These are phyloP conservation scores for Funneliformis geosporum DNA, from an alignment of 192 early-diverging fungal genomes.

Conservation along the genomic window DNA sequence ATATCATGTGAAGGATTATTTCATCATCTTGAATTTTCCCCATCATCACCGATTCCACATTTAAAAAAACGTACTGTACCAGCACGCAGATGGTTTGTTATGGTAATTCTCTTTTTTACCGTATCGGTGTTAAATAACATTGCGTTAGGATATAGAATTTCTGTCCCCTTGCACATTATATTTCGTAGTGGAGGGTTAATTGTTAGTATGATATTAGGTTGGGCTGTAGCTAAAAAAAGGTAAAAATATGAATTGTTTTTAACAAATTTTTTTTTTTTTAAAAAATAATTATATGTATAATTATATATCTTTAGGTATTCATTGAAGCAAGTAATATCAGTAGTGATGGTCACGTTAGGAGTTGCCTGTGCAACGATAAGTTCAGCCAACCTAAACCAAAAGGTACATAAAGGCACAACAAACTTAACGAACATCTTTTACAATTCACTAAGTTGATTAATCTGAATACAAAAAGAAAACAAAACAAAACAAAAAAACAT, in stretches of 20 bases:
- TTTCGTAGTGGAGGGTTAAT: slow-evolving; percentile 84
- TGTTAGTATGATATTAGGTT: slow-evolving; percentile 79
- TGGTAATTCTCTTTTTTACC: slow-evolving; percentile 77
- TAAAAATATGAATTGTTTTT: slow-evolving; percentile 34
- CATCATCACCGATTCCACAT: slow-evolving; percentile 42
- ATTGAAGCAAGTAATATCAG: slow-evolving; percentile 54
- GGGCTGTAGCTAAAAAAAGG: slow-evolving; percentile 63
- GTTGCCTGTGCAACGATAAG: slow-evolving; percentile 71
- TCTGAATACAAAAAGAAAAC: not conserved
- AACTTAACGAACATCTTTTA: not conserved
- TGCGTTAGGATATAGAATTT: slow-evolving; percentile 76
- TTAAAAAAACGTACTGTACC: slow-evolving; percentile 66
- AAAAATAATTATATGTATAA: not conserved
- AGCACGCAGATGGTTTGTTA: slow-evolving; percentile 66
- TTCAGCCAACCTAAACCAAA: slow-evolving; percentile 36
- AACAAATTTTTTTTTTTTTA: not conserved
- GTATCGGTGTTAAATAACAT: slow-evolving; percentile 83
- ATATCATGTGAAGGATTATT: slow-evolving; percentile 66
- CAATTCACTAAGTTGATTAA: not conserved
- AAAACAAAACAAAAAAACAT: not conserved
- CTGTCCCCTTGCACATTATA: slow-evolving; percentile 90
- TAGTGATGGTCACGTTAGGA: slow-evolving; percentile 76
- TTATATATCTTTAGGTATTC: slow-evolving; percentile 43
- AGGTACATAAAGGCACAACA: slow-evolving; percentile 1
- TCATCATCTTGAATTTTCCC: slow-evolving; percentile 48